phyloP scores from a whole-genome alignment of 139 green algal genomes.

The Eudorina sp. region DNA sequence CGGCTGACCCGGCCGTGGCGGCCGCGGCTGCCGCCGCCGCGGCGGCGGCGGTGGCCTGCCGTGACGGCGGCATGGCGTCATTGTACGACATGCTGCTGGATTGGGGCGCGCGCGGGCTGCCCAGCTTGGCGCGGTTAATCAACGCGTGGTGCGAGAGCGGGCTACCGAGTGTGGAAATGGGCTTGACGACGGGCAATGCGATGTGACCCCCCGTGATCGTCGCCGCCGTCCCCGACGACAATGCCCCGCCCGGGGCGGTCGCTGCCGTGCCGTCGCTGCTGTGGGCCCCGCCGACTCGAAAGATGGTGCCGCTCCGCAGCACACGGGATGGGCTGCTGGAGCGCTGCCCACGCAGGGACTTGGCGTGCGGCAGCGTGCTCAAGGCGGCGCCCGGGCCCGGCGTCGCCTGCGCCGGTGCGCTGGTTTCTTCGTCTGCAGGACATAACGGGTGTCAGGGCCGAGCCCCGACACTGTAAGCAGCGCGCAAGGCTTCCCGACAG shows the following conservation, averaged over 20 bases:
- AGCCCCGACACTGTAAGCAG: no score
- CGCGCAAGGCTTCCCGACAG: no score
- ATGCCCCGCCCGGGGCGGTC: background rate
- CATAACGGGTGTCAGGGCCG: no score
- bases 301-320: background rate
- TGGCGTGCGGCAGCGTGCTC: background rate
- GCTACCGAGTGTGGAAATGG: no score
- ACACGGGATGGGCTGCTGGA: conserved; percentile 4
- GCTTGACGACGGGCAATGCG: no score
- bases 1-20: background rate
- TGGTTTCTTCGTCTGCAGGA: conserved; percentile 5
- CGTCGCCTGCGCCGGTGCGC: background rate
- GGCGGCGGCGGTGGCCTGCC: background rate
- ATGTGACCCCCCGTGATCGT: background rate
- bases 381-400: background rate
- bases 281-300: background rate
- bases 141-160: background rate
- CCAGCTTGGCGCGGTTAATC: background rate
- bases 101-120: conserved; percentile 32
- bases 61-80: background rate
- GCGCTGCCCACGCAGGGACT: background rate
- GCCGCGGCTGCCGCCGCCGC: background rate
- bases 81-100: conserved; percentile 26
- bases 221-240: background rate
- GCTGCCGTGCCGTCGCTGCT: conserved; percentile 13